Percentiles rank a stretch among this genome's conserved stretches.
These are phyloP conservation scores for Vanderwaltozyma yarrowii DNA, from an alignment of 805 yeast genomes.

Conservation along the genomic window DNA sequence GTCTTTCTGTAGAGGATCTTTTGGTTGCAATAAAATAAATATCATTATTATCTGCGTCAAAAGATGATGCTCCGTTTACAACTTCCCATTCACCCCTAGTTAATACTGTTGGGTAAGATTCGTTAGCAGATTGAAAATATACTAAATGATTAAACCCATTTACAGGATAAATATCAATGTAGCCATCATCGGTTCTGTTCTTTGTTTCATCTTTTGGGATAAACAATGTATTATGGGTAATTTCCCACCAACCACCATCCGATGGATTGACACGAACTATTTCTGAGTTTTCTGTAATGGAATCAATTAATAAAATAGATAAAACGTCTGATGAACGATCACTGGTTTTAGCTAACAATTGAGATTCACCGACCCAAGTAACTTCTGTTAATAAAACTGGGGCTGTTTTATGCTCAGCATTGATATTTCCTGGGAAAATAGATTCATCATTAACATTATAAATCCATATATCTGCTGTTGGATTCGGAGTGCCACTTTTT, in stretches of 20 bases:
- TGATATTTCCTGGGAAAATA: slow-evolving; percentile 34
- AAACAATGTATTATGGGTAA: slow-evolving; percentile 50
- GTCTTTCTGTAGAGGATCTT: slow-evolving; percentile 74
- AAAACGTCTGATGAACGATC: slow-evolving; percentile 60
- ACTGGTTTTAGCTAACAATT: slow-evolving; percentile 45
- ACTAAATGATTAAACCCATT: slow-evolving; percentile 69
- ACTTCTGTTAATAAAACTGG: slow-evolving; percentile 56
- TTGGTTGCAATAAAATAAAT: slow-evolving; percentile 61
- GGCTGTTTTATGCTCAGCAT: slow-evolving; percentile 27
- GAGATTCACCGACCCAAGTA: slow-evolving; percentile 51
- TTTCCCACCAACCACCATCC: slow-evolving; percentile 69
- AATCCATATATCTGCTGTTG: slow-evolving; percentile 46
- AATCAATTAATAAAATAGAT: slow-evolving; percentile 46
- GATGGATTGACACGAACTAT: slow-evolving; percentile 40
- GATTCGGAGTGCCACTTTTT: slow-evolving; percentile 73
- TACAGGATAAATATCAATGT: slow-evolving; percentile 65
- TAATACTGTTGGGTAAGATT: slow-evolving; percentile 45
- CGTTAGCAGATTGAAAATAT: slow-evolving; percentile 63
- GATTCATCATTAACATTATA: slow-evolving; percentile 29
- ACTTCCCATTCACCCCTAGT: slow-evolving; percentile 88
- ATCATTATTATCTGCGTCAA: slow-evolving; percentile 42
- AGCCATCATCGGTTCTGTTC: slow-evolving; percentile 49
- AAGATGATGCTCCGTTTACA: slow-evolving; percentile 56
- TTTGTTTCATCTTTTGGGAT: slow-evolving; percentile 40
- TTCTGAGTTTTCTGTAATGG: slow-evolving; percentile 27